A percentile compares a stretch with the other conserved stretches of the same genome.
These are phyloP conservation scores for Rhazya stricta DNA, from an alignment of 257 asterid genomes.

Conservation along the genomic window DNA sequence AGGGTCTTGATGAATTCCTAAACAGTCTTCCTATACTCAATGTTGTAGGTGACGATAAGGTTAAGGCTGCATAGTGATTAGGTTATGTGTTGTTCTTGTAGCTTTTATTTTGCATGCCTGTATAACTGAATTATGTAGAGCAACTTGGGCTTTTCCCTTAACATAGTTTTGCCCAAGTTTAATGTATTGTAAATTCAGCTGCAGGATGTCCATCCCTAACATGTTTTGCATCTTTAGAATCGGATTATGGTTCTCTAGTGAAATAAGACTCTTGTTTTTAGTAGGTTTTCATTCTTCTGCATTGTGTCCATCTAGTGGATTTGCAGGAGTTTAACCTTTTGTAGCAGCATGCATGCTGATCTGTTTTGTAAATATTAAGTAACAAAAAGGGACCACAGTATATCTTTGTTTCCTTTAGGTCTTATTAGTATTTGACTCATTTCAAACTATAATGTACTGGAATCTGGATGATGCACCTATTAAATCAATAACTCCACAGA, in stretches of 20 bases:
- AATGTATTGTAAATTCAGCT: constrained; percentile 18
- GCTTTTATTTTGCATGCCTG: constrained; percentile 35
- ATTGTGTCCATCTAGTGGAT: neutral
- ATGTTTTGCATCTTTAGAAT: constrained; percentile 10
- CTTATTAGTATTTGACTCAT: neutral
- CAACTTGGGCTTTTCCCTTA: constrained; percentile 25
- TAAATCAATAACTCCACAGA: neutral
- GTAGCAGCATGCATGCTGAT: neutral
- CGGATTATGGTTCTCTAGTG: constrained; percentile 18
- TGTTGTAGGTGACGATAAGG: constrained; percentile 78
- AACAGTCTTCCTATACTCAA: constrained; percentile 86
- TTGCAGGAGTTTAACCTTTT: neutral
- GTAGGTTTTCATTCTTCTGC: neutral
- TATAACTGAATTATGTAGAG: constrained; percentile 36
- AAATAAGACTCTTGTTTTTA: constrained; percentile 5
- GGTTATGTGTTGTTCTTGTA: constrained; percentile 35
- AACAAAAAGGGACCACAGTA: neutral
- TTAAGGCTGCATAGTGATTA: constrained; percentile 60
- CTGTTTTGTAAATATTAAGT: neutral
- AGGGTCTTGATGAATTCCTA: constrained; percentile 92
- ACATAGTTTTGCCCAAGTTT: constrained; percentile 18
- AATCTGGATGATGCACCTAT: neutral
- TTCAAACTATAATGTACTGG: neutral
- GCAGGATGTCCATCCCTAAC: constrained; percentile 11
- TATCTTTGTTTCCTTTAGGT: neutral